phyloP scores from a whole-genome alignment of 2,329 filamentous ascomycete genomes.

The Gremmenia infestans region DNA sequence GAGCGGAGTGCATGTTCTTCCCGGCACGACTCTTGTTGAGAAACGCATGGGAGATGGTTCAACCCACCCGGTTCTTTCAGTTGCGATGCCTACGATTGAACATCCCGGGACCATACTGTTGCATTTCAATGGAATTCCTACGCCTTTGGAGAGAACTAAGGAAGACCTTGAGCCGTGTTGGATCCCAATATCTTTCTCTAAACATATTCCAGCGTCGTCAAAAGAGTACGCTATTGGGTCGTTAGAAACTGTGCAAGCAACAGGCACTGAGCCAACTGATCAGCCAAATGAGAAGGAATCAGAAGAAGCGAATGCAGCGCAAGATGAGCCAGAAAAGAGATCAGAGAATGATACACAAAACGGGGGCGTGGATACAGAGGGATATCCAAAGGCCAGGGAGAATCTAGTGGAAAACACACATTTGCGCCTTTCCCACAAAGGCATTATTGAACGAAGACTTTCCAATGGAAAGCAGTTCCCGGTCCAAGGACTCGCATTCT shows the following conservation, averaged over 20 bases:
- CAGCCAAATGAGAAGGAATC: background rate
- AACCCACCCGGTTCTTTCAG: background rate
- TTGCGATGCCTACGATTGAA: constrained; percentile 1
- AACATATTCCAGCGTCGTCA: background rate
- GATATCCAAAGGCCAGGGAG: background rate
- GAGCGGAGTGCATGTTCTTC: background rate
- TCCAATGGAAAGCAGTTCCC: background rate
- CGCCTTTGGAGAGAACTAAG: background rate
- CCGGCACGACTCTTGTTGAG: background rate
- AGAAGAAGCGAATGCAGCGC: no score
- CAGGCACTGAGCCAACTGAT: background rate
- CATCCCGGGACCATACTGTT: background rate
- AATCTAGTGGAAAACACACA: background rate
- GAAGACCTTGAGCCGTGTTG: background rate
- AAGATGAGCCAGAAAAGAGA: no score
- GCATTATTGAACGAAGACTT: background rate
- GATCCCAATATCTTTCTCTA: background rate
- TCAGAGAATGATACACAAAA: no score
- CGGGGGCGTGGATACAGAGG: background rate
- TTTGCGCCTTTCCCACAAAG: background rate
- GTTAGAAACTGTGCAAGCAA: background rate
- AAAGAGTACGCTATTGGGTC: background rate
- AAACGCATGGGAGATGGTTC: background rate
- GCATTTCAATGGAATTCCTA: background rate
- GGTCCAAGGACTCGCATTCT: background rate